Base-by-base conservation (phyloP, 495 filamentous ascomycete species). In the Hypoxylon perforatum region DNA sequence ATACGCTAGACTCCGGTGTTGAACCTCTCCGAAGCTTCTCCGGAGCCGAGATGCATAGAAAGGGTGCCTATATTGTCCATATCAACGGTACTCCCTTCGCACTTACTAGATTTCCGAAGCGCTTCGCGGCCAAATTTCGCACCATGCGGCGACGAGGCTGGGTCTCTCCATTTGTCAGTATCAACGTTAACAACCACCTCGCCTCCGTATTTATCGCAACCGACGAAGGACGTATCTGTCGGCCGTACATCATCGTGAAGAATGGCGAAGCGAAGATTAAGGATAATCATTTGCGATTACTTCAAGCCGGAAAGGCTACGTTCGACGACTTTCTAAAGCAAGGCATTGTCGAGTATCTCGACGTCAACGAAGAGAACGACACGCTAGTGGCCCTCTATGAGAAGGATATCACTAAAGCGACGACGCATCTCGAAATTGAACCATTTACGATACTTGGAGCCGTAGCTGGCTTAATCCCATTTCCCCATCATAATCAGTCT, bases 401-500 rank as follows among this genome's bases (percentile, higher is more conserved):
- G 72, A 84, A 86, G 30, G 89, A 94, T 33, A 92, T 97, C 62
- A 88, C 84, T 19, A 83, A 87, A 41, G 84, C 86, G 10, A 94
- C 93, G 0, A 98, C 95, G 0, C 95, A 99, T 77, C 81, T 98
- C 33, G 95, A 99, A 73, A 97, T 99, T 53, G 96, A 98, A 75
- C 95, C 95, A 0, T 98, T 97, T 76, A 98, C 96, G 1, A 90
- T 98, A 42, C 88, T 99, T 28, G 95, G 95, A n/a, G 96, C 95
- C 22, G 96, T 98, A 33, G 95, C 95, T 36, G 94, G 95, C 38
- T 82, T 99, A 18, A 98, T 99, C 70, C 95, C 95, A 3, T 99
- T 97, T 73, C 95, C 95, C 10, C 96, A 99, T 78, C 95, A 99
- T 82, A 99, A 99, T 76, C 95, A 99, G 77, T 99, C 95, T 3